Percentiles rank a stretch among this genome's conserved stretches.
These are phyloP conservation scores for Chimonanthus salicifolius DNA, from an alignment of 164 flowering plant species.

Conservation along the genomic window DNA sequence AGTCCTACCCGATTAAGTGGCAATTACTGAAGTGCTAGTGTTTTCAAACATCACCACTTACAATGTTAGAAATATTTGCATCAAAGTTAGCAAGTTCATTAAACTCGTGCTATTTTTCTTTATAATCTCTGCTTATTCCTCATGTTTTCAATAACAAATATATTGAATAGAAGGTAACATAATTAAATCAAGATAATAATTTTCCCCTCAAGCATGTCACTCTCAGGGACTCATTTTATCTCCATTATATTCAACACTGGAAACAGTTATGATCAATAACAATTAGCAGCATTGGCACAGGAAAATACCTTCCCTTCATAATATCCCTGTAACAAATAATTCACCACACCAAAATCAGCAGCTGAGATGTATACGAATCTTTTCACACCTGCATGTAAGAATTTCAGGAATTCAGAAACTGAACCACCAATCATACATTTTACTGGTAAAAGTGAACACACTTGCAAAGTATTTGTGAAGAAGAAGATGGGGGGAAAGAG, in stretches of 20 bases:
- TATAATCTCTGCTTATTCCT: too few relatives aligned
- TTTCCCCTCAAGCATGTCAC: background rate
- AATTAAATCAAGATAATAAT: background rate
- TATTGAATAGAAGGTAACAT: background rate
- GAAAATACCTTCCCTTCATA: slow-evolving; percentile 89
- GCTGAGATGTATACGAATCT: slow-evolving; percentile 94
- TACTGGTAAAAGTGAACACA: too few relatives aligned
- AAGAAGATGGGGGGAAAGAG: background rate
- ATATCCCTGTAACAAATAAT: slow-evolving; percentile 78
- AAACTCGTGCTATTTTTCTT: too few relatives aligned
- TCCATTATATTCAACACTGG: background rate
- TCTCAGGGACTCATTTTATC: background rate
- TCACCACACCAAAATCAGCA: slow-evolving; percentile 84
- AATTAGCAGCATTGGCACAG: background rate
- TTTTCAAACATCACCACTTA: too few relatives aligned
- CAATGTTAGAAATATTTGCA: too few relatives aligned
- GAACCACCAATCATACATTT: background rate
- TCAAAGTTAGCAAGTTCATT: too few relatives aligned
- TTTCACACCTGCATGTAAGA: slow-evolving; percentile 62
- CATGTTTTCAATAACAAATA: too few relatives aligned
- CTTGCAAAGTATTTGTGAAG: too few relatives aligned
- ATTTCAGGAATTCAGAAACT: background rate
- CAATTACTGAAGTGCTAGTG: too few relatives aligned
- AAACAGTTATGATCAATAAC: background rate
- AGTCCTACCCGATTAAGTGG: too few relatives aligned